Evolutionary conservation across 441 rosid species (phyloP), one percentile per base, ranked within the genome.

Genomic region (Codiaeum variegatum): DNA sequence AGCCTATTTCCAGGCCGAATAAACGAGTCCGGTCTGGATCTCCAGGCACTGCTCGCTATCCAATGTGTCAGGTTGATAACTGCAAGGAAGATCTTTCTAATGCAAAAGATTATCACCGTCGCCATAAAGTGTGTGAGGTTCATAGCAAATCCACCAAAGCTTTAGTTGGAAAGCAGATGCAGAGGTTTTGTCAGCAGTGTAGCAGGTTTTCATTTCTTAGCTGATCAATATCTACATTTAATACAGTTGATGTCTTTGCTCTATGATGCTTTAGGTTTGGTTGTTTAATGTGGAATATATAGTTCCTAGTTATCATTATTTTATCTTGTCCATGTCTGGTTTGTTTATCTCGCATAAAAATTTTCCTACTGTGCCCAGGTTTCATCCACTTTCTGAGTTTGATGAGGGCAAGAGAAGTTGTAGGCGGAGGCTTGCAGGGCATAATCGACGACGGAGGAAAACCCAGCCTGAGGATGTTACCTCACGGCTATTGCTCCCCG

Each of bases 101-200:
- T 82, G 97, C 88, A 5, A 93, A 91, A 79, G 98, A 93, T 70
- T 93, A 91, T 78, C 98, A 93, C 42, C 89, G 98, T 49, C 87
- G 98, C 28, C 98, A 93, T 82, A 93, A 89, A 79, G 98, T 93
- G 19, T 93, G 98, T 58, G 90, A 88, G 79, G 69, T 80, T 81
- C 98, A 93, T 72, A 93, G 98, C 83, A 93, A 93, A 81, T 82
- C 94, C 71, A 78, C 90, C 13, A 84, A 88, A 76, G 92, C 95
- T 62, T 85, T 85, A 5, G 94, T 93, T 29, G 90, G 85, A 55
- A 88, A 90, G 72, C 98, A 89, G 86, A 86, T 93, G 97, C 98
- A 93, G 84, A 86, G 98, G 85, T 93, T 93, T 54, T 93, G 98
- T 79, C 98, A 93, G 79, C 98, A 93, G 90, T 93, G 98, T 72